Percentiles rank a stretch among this genome's conserved stretches.
phyloP scores from a whole-genome alignment of 129 eudicot species.

The Saussurea involucrata region DNA sequence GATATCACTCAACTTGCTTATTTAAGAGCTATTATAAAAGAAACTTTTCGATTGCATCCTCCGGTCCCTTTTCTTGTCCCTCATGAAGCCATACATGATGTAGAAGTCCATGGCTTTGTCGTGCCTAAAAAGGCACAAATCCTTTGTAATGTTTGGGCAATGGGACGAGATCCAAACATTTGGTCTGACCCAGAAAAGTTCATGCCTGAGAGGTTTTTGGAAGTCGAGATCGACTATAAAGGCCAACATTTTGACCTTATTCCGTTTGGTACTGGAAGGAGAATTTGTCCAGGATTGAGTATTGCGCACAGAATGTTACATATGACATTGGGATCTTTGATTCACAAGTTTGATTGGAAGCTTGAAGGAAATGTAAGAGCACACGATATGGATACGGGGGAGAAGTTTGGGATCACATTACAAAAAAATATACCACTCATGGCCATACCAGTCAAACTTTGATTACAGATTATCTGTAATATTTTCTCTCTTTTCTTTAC shows the following conservation, averaged over 20 bases:
- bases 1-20: slow-evolving; percentile 42
- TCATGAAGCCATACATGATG: slow-evolving; percentile 26
- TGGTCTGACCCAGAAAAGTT: slow-evolving; percentile 37
- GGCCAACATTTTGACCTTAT: slow-evolving; percentile 45
- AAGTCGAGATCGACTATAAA: slow-evolving; percentile 8
- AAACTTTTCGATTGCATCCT: slow-evolving; percentile 49
- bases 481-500: no score
- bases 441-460: slow-evolving; percentile 12
- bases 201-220: slow-evolving; percentile 39
- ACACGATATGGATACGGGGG: slow-evolving; percentile 32
- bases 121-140: slow-evolving; percentile 45
- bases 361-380: slow-evolving; percentile 14
- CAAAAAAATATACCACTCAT: slow-evolving; percentile 18
- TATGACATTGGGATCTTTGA: slow-evolving; percentile 33
- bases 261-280: slow-evolving; percentile 46
- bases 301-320: slow-evolving; percentile 42
- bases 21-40: slow-evolving; percentile 41
- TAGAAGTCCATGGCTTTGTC: slow-evolving; percentile 33
- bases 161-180: slow-evolving; percentile 35
- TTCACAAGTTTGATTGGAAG: slow-evolving; percentile 36
- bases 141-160: slow-evolving; percentile 47
- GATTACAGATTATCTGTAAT: not conserved
- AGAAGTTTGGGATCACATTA: slow-evolving; percentile 36
- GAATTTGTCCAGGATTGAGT: slow-evolving; percentile 42
- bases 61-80: slow-evolving; percentile 41